phyloP scores from a whole-genome alignment of 139 green algal genomes.

The Penium margaritaceum region DNA sequence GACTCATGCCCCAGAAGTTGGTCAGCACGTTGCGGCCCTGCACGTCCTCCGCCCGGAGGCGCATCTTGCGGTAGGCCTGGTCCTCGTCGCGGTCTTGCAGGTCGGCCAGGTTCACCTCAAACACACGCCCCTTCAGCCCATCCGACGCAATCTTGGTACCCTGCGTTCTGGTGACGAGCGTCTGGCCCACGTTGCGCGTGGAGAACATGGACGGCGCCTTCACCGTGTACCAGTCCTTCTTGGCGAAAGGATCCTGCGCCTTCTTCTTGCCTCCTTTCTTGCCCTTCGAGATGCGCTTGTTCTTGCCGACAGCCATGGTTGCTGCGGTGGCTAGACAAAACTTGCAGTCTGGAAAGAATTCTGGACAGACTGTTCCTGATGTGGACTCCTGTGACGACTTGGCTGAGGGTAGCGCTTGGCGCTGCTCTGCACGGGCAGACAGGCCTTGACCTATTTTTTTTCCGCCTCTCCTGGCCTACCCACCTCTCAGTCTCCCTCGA shows the following conservation, averaged over 20 bases:
- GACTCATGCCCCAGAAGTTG: constrained; percentile 97
- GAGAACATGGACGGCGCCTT: constrained; percentile 94
- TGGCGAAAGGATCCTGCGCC: constrained; percentile 93
- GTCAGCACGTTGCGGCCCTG: constrained; percentile 89
- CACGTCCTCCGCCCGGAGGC: constrained; percentile 89
- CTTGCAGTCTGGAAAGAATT: too few relatives aligned
- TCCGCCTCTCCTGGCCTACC: too few relatives aligned
- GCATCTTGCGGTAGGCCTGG: constrained; percentile 95
- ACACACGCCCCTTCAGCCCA: constrained; percentile 92
- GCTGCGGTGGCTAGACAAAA: too few relatives aligned
- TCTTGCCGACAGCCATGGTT: too few relatives aligned
- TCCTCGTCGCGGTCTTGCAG: constrained; percentile 96
- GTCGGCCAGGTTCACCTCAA: constrained; percentile 91
- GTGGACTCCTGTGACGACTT: too few relatives aligned
- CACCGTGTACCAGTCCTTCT: constrained; percentile 99
- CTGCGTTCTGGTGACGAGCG: constrained; percentile 86
- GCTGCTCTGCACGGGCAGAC: too few relatives aligned
- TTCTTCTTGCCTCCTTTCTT: too few relatives aligned
- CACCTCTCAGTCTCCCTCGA: too few relatives aligned
- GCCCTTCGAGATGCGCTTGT: too few relatives aligned
- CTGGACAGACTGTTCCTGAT: too few relatives aligned
- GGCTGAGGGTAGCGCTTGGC: too few relatives aligned
- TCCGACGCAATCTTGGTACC: constrained; percentile 99
- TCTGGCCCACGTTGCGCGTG: constrained; percentile 90
- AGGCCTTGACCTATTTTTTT: too few relatives aligned